Evolutionary conservation across 1,284 basidiomycete genomes (phyloP).

Genomic region (Leccinum angustisporum): DNA sequence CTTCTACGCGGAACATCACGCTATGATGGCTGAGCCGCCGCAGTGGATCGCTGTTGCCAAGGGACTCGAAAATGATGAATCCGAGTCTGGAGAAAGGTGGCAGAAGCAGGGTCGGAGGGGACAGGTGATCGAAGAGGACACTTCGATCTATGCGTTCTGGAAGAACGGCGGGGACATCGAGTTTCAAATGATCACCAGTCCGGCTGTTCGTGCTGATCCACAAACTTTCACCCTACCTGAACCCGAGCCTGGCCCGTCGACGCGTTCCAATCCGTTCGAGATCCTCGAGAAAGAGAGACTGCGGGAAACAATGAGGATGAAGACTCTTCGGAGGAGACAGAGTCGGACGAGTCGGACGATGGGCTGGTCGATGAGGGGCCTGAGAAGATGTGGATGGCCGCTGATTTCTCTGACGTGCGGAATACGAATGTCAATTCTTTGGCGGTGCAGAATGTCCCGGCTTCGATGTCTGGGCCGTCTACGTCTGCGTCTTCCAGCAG

Average conservation of each 20-base stretch:
- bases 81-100: conserved; percentile 23
- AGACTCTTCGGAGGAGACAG: conserved; percentile 9
- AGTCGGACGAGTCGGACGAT: conserved; percentile 11
- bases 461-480: not conserved
- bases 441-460: not conserved
- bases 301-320: conserved; percentile 9
- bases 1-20: conserved; percentile 44
- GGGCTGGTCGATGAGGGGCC: conserved; percentile 16
- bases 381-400: conserved; percentile 34
- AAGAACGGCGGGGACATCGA: conserved; percentile 40
- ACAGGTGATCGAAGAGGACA: conserved; percentile 25
- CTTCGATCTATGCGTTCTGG: conserved; percentile 51
- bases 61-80: conserved; percentile 18
- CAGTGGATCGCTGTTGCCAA: conserved; percentile 41
- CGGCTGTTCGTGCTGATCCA: not conserved
- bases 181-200: conserved; percentile 28
- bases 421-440: conserved; percentile 3
- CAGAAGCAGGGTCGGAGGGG: conserved; percentile 21
- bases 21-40: conserved; percentile 40
- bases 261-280: conserved; percentile 18
- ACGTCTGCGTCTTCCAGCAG: not conserved
- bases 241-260: conserved; percentile 3
- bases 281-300: conserved; percentile 10
- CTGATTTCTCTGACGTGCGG: not conserved
- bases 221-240: not conserved